Evolutionary conservation across 1,139 yeast species (phyloP), one percentile per base, ranked within the genome.

Genomic region (Saccharomyces hybrid): DNA sequence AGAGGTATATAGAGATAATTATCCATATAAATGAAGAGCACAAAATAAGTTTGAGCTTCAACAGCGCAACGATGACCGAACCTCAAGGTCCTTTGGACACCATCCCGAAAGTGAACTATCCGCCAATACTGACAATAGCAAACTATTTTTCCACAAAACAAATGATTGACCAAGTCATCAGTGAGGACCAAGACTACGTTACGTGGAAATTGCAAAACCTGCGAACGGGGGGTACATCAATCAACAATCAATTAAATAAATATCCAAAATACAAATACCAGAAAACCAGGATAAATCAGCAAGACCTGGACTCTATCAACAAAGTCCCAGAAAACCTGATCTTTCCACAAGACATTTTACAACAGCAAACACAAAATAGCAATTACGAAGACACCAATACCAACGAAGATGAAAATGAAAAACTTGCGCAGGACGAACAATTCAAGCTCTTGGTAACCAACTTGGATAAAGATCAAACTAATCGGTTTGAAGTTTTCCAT

Each of bases 401-500:
- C 25, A 38, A 11, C 7, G 26, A 38, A 9, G 44, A 38, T 19
- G 8, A 11, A 11, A 19, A 38, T 11, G 44, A 38, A 9, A 38
- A 19, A 38, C 62, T 76, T 38, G 73, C 71, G 46, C 77, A 76
- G 19, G 77, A 74, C 52, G 91, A 85, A 52, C 78, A 81, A 57
- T 78, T 82, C 67, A 78, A 87, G 59, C 65, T 90, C 28, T 73
- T 91, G 58, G 79, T 90, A 58, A 81, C 88, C 25, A 82, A 83
- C 60, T 82, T 93, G 66, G 84, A 86, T 56, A 81, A 81, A n/a
- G 88, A 84, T 44, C 97, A 93, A 67, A 85, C 88, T 85, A 84
- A 84, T 57, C 73, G 97, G 52, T 91, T 90, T 70, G 97, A 90
- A 67, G 88, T 88, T 11, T 90, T 84, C 68, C 78, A 97, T 60